Conservation (phyloP, 257 asterid species). For the Jacaranda mimosifolia region DNA sequence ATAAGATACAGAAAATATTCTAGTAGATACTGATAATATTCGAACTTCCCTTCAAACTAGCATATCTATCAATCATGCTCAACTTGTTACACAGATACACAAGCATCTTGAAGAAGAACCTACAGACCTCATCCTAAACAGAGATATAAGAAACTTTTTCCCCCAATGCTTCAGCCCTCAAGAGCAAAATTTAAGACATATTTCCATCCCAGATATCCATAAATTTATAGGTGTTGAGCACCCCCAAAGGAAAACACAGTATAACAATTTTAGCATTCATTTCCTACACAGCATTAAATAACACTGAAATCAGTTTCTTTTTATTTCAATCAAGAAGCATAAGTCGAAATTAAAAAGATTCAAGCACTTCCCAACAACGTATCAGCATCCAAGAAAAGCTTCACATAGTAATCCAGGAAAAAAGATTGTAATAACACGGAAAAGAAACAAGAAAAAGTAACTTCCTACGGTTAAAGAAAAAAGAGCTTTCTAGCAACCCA, state of each 20-base stretch:
- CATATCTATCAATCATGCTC: background rate
- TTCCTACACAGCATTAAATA: background rate
- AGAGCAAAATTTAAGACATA: background rate
- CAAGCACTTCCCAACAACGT: background rate
- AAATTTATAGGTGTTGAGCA: background rate
- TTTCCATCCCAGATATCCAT: background rate
- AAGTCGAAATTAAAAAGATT: background rate
- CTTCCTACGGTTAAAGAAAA: background rate
- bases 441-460: background rate
- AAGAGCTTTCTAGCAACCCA: background rate
- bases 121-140: background rate
- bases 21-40: too few relatives aligned
- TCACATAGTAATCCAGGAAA: background rate
- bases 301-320: background rate
- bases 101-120: background rate
- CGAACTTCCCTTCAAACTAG: too few relatives aligned
- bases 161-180: background rate
- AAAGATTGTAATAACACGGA: background rate
- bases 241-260: background rate
- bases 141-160: background rate
- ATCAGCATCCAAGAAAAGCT: background rate
- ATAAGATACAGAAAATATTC: too few relatives aligned
- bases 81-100: too few relatives aligned
- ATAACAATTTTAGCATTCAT: background rate
- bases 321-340: background rate